These are phyloP conservation scores for Suhomyces sp. DNA, from an alignment of 805 yeast genomes.

Conservation along the genomic window DNA sequence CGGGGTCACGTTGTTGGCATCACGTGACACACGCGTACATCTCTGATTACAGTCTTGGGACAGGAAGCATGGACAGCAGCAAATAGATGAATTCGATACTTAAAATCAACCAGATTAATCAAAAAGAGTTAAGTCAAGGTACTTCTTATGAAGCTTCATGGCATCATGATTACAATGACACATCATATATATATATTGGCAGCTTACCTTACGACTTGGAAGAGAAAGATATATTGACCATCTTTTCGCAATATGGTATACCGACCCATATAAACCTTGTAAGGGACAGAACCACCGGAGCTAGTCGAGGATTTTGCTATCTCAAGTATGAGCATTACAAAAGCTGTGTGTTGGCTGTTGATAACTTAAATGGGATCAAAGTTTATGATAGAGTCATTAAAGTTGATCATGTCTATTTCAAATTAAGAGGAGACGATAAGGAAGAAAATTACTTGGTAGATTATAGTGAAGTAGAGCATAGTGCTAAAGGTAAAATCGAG, in stretches of 20 bases:
- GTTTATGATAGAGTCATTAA: conserved; percentile 48
- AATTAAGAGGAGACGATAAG: conserved; percentile 49
- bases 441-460: conserved; percentile 42
- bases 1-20: conserved; percentile 1
- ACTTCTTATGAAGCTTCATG: conserved; percentile 69
- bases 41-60: not conserved
- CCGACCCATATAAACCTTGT: conserved; percentile 73
- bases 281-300: conserved; percentile 60
- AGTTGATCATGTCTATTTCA: conserved; percentile 73
- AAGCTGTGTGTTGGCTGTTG: conserved; percentile 81
- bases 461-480: conserved; percentile 17
- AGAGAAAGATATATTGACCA: conserved; percentile 71
- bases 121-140: conserved; percentile 62
- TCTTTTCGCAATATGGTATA: conserved; percentile 87
- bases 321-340: conserved; percentile 79
- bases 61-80: not conserved
- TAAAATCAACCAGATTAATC: conserved; percentile 56
- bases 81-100: conserved; percentile 35
- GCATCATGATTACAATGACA: conserved; percentile 81
- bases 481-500: conserved; percentile 2
- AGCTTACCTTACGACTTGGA: conserved; percentile 60
- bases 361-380: conserved; percentile 73
- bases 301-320: conserved; percentile 74
- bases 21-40: not conserved
- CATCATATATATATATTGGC: conserved; percentile 78